Evolutionary conservation across 2,329 filamentous ascomycete genomes (phyloP).

Genomic region (Talaromyces sp.): DNA sequence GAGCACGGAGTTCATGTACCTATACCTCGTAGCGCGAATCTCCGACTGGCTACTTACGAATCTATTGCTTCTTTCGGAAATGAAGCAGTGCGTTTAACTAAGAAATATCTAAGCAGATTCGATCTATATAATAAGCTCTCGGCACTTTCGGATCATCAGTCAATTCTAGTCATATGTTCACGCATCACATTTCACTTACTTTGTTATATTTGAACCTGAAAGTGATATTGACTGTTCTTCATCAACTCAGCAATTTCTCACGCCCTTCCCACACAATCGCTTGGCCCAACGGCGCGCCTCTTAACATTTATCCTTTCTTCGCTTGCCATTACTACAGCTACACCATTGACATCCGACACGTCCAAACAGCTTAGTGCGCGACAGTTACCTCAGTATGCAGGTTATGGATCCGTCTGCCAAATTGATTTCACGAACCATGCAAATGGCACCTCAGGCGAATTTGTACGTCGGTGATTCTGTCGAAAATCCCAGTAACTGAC

Average conservation of each 20-base stretch:
- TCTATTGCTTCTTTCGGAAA: background rate
- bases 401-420: constrained; percentile 7
- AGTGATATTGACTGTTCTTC: background rate
- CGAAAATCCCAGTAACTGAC: background rate
- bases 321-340: background rate
- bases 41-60: constrained; percentile 1
- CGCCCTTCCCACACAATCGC: background rate
- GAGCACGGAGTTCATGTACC: background rate
- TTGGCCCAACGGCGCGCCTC: background rate
- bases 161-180: background rate
- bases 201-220: background rate
- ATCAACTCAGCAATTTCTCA: background rate
- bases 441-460: background rate
- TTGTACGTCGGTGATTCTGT: background rate
- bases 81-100: background rate
- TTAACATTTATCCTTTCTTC: background rate
- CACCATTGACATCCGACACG: background rate
- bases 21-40: background rate
- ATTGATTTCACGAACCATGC: background rate
- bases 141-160: background rate
- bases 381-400: constrained; percentile 5
- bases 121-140: background rate
- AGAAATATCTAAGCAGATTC: background rate
- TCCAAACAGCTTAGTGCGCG: background rate
- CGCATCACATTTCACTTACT: background rate